Base-by-base conservation (phyloP, 352 stramenopile genomes). In the Pythium pectinolyticum region DNA sequence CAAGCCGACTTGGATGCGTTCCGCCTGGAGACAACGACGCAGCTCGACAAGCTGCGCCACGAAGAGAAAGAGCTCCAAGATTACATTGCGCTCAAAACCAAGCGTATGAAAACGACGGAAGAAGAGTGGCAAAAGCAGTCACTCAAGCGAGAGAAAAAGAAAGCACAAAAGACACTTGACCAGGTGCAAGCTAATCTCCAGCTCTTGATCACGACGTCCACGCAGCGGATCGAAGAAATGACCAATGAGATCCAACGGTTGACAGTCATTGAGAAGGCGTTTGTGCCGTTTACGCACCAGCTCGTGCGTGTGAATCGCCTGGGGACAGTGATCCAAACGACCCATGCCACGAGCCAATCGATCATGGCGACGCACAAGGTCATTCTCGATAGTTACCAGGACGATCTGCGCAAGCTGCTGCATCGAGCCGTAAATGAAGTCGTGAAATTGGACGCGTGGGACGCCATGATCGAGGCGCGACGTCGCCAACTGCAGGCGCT, bases 121-220 rank as follows among this genome's bases (percentile, higher is more conserved):
- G 82, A 94, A 53, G 85, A 90, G 47, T 94, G 85, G 82, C 85
- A 94, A 47, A 84, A 84, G 39, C 85, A 92, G 47, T 89, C 85
- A 37, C 64, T 94, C 15, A 88, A 92, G 63, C 80, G 84, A 11
- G 85, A 92, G 25, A 84, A 80, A 55, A 94, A 94, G 71, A 92
- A 90, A 46, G 83, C 85, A 10, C 75, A 75, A 43, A 88, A 83
- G 43, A 89, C 76, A 5, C 66, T 90, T 2, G 66, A 75, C 4
- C 67, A 79, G 24, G 67, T 91, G 25, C 71, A 90, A 63, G 65
- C 83, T 22, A 83, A 80, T 49, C 66, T 89, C 27, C 40, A 62
- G 8, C 48, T 35, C 2, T 60, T 92, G 8, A 71, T 77, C 19
- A 56, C 65, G 14, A 78, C 70, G 15, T 92, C 80, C 3, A 81